A percentile compares a stretch with the other conserved stretches of the same genome.
Conservation (phyloP, 179 eudicot species). For the Amaranthus tricolor region DNA sequence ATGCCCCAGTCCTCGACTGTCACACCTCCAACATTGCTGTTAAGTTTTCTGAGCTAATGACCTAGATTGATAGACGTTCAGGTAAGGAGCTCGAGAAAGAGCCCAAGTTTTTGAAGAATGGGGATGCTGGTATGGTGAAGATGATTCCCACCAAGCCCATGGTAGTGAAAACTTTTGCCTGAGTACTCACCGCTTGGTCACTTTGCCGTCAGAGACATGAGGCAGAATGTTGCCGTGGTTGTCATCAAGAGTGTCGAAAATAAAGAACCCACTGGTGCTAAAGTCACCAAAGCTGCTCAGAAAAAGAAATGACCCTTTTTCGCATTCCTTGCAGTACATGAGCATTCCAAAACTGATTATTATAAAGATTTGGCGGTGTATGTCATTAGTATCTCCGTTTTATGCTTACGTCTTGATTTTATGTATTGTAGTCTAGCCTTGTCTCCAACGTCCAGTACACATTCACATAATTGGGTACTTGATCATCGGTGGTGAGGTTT, state of each 20-base stretch:
- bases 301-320: constrained; percentile 16
- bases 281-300: constrained; percentile 28
- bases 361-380: not conserved
- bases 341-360: not conserved
- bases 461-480: constrained; percentile 20
- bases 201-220: constrained; percentile 51
- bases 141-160: constrained; percentile 56
- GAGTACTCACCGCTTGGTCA: constrained; percentile 46
- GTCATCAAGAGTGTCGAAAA: constrained; percentile 45
- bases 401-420: not conserved
- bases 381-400: not conserved
- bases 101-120: constrained; percentile 52
- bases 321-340: not conserved
- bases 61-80: constrained; percentile 49
- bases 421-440: not conserved
- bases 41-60: constrained; percentile 38
- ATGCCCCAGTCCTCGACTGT: constrained; percentile 33
- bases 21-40: constrained; percentile 46
- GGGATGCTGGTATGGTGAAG: constrained; percentile 46
- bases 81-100: constrained; percentile 45
- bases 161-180: constrained; percentile 49
- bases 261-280: constrained; percentile 34
- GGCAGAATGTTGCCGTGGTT: constrained; percentile 48
- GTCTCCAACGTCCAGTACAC: not conserved
- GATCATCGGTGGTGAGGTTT: constrained; percentile 25